phyloP scores from a whole-genome alignment of 148 eudicot species.

The Suaeda aralocaspica region DNA sequence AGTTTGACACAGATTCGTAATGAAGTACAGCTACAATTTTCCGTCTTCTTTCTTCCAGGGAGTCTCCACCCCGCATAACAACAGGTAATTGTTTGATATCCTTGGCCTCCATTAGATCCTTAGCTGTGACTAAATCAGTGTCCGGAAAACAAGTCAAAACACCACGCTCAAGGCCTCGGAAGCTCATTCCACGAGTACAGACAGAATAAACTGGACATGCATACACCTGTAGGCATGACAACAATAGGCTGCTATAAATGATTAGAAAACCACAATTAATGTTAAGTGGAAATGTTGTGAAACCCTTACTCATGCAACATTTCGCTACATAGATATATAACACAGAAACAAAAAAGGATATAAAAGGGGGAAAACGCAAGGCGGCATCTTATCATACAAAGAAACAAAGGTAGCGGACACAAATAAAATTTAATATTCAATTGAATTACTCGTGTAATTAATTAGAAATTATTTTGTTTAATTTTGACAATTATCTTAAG shows the following conservation, averaged over 20 bases:
- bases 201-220: conserved; percentile 55
- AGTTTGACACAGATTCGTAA: conserved; percentile 54
- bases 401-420: too few species aligned
- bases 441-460: too few species aligned
- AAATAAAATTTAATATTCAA: too few species aligned
- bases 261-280: conserved; percentile 3
- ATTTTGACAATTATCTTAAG: too few species aligned
- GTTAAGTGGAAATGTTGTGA: not conserved
- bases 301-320: not conserved
- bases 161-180: conserved; percentile 69
- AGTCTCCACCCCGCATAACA: conserved; percentile 61
- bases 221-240: conserved; percentile 43
- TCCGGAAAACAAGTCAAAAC: conserved; percentile 91
- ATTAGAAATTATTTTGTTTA: too few species aligned
- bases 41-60: conserved; percentile 57
- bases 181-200: conserved; percentile 73
- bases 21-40: conserved; percentile 63
- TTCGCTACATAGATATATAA: not conserved
- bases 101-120: conserved; percentile 93
- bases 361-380: not conserved
- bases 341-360: not conserved
- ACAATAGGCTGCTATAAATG: not conserved
- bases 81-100: conserved; percentile 91
- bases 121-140: conserved; percentile 73
- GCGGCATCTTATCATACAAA: not conserved